Evolutionary conservation across 495 filamentous ascomycete genomes (phyloP), one percentile per base, ranked within the genome.

Genomic region (Talaromyces liani): DNA sequence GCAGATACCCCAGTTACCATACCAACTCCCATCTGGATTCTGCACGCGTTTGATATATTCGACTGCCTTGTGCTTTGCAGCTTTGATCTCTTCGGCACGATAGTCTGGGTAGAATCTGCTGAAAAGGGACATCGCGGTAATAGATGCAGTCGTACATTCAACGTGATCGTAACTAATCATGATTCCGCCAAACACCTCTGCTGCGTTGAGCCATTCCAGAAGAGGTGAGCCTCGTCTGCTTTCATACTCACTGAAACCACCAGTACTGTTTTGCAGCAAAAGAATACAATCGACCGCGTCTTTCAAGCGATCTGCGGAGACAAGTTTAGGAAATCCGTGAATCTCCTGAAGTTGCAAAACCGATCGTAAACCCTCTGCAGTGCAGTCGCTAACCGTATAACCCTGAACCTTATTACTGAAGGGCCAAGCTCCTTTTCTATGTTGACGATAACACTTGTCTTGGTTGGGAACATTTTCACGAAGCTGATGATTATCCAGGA

Each of bases 141-240:
- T 89, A 5, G 91, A 90, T 2, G 94, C 93, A 2, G 95, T 97
- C 2, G 94, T 98, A 75, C 95, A 98, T 72, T 98, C 94, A 0
- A 93, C 93, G 67, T 98, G 96, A 69, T 96, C 92, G 72, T 98
- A 98, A 65, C 96, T 91, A 41, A 98, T 88, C 94, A 98, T 98
- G 72, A 98, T 98, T 12, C 87, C 84, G 16, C 93, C 95, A 70
- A 98, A 98, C 0, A 98, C 93, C 70, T 98, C 95, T 16, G 94
- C 95, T 2, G 92, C 93, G 70, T 98, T 98, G 4, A 98, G 80
- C 68, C 84, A 80, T 69, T 98, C 94, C 39, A 98, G 69, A 72
- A 84, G 84, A 58, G 88, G 78, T 1, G 90, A 88, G 1, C 86
- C 93, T 4, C 94, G 87, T 2, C 84, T 87, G 1, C 87, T 85